Evolutionary conservation across 345 rosid species (phyloP).

Genomic region (rapeseed (Brassica napus)): DNA sequence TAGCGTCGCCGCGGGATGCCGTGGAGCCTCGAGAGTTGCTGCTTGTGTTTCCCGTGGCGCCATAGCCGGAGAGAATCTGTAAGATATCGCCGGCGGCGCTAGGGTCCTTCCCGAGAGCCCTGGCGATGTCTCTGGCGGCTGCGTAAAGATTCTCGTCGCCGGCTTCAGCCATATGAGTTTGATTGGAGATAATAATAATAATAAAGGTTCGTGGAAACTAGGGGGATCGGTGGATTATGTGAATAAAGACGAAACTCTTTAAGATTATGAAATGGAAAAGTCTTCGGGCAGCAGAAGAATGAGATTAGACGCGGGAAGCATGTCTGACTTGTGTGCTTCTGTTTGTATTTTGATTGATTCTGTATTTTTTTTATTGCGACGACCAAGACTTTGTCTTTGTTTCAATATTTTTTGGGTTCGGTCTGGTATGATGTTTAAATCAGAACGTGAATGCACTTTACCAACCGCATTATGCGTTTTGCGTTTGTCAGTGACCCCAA

Average conservation of each 20-base stretch:
- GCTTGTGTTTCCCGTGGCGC: conserved; percentile 73
- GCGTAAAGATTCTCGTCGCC: conserved; percentile 90
- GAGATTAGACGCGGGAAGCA: conserved; percentile 41
- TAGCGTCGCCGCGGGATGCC: conserved; percentile 36
- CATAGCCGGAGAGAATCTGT: conserved; percentile 84
- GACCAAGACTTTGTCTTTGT: conserved; percentile 23
- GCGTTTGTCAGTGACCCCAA: neutral
- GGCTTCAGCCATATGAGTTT: conserved; percentile 45
- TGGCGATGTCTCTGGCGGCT: conserved; percentile 89
- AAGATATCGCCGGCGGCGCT: conserved; percentile 78
- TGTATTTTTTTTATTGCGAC: conserved; percentile 15
- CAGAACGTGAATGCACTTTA: conserved; percentile 15
- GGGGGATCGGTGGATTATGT: conserved; percentile 1
- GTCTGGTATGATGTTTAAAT: conserved; percentile 5
- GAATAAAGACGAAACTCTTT: conserved; percentile 30
- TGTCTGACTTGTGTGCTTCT: conserved; percentile 36
- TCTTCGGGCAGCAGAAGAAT: conserved; percentile 20
- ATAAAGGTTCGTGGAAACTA: neutral
- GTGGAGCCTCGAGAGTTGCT: conserved; percentile 42
- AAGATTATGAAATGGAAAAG: conserved; percentile 33
- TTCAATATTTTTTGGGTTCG: neutral
- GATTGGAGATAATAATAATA: neutral
- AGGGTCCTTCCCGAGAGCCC: conserved; percentile 78
- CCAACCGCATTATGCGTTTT: conserved; percentile 13
- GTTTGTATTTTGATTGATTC: conserved; percentile 26